Conservation (phyloP, 2,329 filamentous ascomycete species). For the Pestalotiopsis sp. region DNA sequence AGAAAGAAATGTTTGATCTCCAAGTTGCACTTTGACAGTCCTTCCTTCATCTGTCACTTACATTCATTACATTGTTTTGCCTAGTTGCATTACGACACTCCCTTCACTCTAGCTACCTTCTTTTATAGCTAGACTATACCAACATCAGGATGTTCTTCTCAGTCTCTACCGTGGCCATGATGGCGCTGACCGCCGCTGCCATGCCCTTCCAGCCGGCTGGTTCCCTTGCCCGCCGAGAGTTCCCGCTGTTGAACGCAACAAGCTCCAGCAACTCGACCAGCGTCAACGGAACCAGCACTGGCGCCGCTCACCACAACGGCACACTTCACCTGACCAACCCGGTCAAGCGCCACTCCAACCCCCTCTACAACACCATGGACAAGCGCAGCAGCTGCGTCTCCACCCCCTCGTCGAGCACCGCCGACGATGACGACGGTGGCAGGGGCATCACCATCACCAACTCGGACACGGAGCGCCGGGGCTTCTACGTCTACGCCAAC, state of each 20-base stretch:
- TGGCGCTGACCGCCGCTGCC: background rate
- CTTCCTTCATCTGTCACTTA: slow-evolving; percentile 3
- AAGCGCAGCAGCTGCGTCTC: background rate
- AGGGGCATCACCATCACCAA: slow-evolving; percentile 14
- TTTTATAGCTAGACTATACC: background rate
- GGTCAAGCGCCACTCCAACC: background rate
- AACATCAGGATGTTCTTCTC: slow-evolving; percentile 9
- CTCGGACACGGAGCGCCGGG: slow-evolving; percentile 19
- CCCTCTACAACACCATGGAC: background rate
- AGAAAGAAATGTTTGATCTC: background rate
- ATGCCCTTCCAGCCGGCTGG: background rate
- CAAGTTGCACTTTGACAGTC: slow-evolving; percentile 2
- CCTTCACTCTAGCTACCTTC: background rate
- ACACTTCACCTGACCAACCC: background rate
- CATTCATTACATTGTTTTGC: slow-evolving; percentile 3
- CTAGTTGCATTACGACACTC: background rate
- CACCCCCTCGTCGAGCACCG: background rate
- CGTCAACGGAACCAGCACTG: background rate
- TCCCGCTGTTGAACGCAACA: background rate
- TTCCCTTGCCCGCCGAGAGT: background rate
- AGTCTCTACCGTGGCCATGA: slow-evolving; percentile 4
- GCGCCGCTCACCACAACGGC: background rate
- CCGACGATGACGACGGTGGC: background rate
- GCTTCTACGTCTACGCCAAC: slow-evolving; percentile 30
- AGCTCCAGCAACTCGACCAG: background rate